Evolutionary conservation across 2,329 filamentous ascomycete species (phyloP).

Genomic region (Pezicula carpinea): DNA sequence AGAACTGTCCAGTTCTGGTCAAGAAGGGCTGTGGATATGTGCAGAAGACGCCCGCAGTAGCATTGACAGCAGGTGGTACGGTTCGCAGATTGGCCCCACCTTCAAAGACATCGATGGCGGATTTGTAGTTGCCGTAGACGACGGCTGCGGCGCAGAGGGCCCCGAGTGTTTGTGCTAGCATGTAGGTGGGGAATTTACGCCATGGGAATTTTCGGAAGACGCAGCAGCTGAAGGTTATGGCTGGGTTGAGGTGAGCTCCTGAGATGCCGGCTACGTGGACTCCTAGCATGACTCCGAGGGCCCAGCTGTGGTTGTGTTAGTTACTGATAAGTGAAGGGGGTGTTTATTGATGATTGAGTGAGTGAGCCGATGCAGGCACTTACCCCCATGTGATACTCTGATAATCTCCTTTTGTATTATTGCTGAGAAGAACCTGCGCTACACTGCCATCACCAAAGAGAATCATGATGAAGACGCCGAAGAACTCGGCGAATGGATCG

Average conservation of each 20-base stretch:
- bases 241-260: constrained; percentile 63
- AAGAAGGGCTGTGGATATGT: constrained; percentile 61
- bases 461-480: constrained; percentile 61
- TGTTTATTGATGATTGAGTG: not conserved
- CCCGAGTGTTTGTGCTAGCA: constrained; percentile 58
- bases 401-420: not conserved
- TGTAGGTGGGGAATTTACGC: constrained; percentile 62
- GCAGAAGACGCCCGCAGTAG: constrained; percentile 62
- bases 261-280: constrained; percentile 60
- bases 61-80: constrained; percentile 39
- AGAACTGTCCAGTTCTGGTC: constrained; percentile 61
- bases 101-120: constrained; percentile 59
- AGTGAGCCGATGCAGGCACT: not conserved
- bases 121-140: constrained; percentile 57
- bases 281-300: constrained; percentile 61
- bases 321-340: not conserved
- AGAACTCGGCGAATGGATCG: constrained; percentile 61
- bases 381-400: not conserved
- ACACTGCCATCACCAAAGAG: constrained; percentile 67
- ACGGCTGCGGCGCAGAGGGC: constrained; percentile 51
- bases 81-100: constrained; percentile 55
- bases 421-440: constrained; percentile 60
- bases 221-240: constrained; percentile 63
- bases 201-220: constrained; percentile 62
- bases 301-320: not conserved